Evolutionary conservation across 345 rosid genomes (phyloP).

Genomic region (Corchorus capsularis): DNA sequence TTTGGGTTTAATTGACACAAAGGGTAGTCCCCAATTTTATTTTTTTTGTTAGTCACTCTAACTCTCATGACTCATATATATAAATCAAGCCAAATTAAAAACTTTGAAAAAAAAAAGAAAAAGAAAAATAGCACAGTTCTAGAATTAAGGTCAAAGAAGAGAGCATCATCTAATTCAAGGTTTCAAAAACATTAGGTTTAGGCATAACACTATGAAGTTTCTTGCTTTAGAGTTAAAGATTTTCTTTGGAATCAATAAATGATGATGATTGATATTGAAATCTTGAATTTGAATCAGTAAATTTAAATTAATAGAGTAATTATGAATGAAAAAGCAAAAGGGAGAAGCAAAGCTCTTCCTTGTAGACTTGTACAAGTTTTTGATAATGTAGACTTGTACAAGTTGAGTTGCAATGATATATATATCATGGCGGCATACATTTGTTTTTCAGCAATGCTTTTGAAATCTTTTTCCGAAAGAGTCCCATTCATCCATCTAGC

Average conservation of each 20-base stretch:
- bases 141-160: no score
- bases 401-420: slow-evolving; percentile 1
- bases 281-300: no score
- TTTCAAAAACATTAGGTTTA: no score
- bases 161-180: no score
- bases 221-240: no score
- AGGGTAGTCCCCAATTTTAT: not conserved
- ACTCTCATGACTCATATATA: not conserved
- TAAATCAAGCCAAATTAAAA: not conserved
- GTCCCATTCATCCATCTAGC: not conserved
- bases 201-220: no score
- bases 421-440: not conserved
- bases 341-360: not conserved
- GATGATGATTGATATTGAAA: no score
- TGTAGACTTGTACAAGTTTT: not conserved
- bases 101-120: no score
- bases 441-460: not conserved
- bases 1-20: not conserved
- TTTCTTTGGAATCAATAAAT: no score
- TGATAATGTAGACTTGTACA: not conserved
- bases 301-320: no score
- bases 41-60: no score
- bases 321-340: no score
- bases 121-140: not conserved
- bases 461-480: not conserved